Conservation (phyloP, 768 basidiomycete species). For the Glaciozyma antarctica region DNA sequence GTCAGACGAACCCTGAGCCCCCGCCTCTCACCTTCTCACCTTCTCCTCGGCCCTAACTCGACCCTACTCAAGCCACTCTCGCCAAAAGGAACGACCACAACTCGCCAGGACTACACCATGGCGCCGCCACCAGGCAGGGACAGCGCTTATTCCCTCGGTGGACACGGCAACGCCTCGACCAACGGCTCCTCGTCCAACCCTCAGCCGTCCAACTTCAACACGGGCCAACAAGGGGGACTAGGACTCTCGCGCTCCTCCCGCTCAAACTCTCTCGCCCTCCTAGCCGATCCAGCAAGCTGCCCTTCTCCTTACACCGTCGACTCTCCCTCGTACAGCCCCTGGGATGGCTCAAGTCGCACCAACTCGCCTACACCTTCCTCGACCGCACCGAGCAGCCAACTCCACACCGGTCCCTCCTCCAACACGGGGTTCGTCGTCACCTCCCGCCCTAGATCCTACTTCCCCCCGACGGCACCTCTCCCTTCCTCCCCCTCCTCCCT, state of each 20-base stretch:
- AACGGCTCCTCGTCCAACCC: too few species aligned
- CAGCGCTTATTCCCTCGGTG: too few species aligned
- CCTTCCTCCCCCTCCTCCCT: neutral
- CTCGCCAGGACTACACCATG: too few species aligned
- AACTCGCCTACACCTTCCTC: neutral
- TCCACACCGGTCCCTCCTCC: neutral
- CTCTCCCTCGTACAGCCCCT: neutral
- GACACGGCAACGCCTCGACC: too few species aligned
- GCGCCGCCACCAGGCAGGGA: too few species aligned
- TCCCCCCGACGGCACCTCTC: constrained; percentile 1
- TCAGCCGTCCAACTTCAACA: too few species aligned
- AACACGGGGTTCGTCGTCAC: constrained; percentile 19
- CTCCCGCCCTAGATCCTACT: constrained; percentile 12
- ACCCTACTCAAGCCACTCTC: too few species aligned
- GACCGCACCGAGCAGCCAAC: neutral
- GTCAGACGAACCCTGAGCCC: too few species aligned
- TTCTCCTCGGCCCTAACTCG: too few species aligned
- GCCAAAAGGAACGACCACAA: too few species aligned
- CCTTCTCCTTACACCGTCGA: neutral
- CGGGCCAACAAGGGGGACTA: neutral
- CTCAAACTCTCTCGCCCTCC: constrained; percentile 13
- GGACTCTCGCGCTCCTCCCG: constrained; percentile 8
- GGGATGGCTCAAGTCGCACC: neutral
- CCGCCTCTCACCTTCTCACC: too few species aligned
- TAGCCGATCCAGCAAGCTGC: constrained; percentile 5